Evolutionary conservation across 2,329 filamentous ascomycete species (phyloP).

Genomic region (Ophiostoma piceae): DNA sequence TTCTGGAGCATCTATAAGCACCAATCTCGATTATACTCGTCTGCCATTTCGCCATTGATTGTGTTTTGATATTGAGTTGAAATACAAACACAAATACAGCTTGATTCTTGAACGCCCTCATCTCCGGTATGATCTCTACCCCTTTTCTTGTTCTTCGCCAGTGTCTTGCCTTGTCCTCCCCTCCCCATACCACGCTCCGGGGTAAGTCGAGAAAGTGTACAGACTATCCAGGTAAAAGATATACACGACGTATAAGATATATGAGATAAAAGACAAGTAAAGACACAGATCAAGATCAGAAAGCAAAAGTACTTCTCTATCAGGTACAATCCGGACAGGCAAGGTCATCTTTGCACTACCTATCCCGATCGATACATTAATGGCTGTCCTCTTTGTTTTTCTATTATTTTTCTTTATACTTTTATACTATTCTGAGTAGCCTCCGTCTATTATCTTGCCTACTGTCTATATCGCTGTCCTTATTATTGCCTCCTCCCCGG

Average conservation of each 20-base stretch:
- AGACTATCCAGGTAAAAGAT: not conserved
- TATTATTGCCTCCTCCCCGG: not conserved
- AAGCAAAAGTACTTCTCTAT: constrained; percentile 7
- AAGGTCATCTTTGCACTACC: constrained; percentile 4
- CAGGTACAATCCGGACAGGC: constrained; percentile 1
- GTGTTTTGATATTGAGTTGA: not conserved
- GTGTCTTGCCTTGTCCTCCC: constrained; percentile 15
- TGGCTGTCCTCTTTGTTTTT: not conserved
- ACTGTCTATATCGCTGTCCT: not conserved
- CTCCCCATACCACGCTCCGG: not conserved
- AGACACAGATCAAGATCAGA: not conserved
- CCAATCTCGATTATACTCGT: not conserved
- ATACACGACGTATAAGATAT: not conserved
- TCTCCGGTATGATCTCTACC: constrained; percentile 9
- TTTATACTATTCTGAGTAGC: not conserved
- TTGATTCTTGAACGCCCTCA: not conserved
- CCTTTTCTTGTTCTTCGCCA: not conserved
- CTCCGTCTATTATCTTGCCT: not conserved
- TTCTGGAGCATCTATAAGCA: not conserved
- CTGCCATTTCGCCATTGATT: not conserved
- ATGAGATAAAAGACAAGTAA: not conserved
- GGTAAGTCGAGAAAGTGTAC: constrained; percentile 1
- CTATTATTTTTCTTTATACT: not conserved
- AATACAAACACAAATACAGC: too few species aligned
- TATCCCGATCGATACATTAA: not conserved